A percentile compares a stretch with the other conserved stretches of the same genome.
Evolutionary conservation across 805 yeast genomes (phyloP).

Genomic region (Starmerella apicola): DNA sequence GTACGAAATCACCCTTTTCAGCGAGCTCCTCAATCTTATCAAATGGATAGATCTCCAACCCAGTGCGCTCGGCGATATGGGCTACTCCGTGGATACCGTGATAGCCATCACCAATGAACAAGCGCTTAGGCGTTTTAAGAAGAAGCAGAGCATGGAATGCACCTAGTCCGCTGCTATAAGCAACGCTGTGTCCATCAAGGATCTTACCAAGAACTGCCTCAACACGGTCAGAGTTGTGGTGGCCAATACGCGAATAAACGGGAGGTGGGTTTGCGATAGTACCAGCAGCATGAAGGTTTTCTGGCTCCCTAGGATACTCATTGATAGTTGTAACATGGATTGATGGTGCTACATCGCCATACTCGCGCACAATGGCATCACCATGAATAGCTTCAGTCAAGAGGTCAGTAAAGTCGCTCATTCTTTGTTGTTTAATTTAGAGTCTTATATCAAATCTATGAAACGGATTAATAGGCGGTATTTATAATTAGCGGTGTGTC

Average conservation of each 20-base stretch:
- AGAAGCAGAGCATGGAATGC: conserved; percentile 70
- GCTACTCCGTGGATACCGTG: conserved; percentile 74
- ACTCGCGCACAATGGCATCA: conserved; percentile 39
- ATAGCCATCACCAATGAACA: conserved; percentile 70
- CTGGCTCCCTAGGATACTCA: conserved; percentile 51
- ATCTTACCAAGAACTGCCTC: conserved; percentile 53
- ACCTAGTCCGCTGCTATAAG: conserved; percentile 66
- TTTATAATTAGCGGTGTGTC: no score
- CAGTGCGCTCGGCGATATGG: conserved; percentile 49
- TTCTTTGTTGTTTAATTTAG: no score
- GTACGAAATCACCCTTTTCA: conserved; percentile 60
- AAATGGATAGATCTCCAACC: conserved; percentile 26
- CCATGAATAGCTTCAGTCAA: conserved; percentile 43
- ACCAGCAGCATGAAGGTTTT: conserved; percentile 35
- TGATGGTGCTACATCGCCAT: conserved; percentile 47
- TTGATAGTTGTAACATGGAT: conserved; percentile 73
- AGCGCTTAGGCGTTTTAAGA: conserved; percentile 54
- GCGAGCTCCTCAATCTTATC: conserved; percentile 35
- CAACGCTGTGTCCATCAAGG: conserved; percentile 51
- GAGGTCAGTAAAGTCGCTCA: conserved; percentile 1
- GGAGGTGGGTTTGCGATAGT: conserved; percentile 25
- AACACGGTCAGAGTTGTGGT: conserved; percentile 56
- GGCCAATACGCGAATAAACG: conserved; percentile 61
- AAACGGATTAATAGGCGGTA: no score
- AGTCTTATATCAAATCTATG: no score